These are phyloP conservation scores for Plasmopara halstedii DNA, from an alignment of 352 stramenopile species.

Conservation along the genomic window DNA sequence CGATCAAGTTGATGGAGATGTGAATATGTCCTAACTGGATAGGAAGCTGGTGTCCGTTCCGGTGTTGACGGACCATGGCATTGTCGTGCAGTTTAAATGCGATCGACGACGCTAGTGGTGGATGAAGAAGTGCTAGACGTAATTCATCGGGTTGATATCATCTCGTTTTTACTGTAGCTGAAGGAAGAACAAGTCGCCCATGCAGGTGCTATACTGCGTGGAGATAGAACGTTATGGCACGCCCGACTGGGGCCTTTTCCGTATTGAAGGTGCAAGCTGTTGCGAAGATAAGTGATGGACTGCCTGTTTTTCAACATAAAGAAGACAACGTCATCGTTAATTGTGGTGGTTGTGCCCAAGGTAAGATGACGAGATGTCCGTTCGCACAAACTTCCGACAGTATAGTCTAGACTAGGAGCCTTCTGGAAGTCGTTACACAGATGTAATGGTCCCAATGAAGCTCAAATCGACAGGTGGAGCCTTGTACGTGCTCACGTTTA, in stretches of 20 bases:
- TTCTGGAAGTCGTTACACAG: background rate
- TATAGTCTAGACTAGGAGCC: background rate
- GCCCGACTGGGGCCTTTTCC: too few relatives aligned
- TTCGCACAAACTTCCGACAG: background rate
- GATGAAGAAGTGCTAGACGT: too few relatives aligned
- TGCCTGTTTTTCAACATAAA: background rate
- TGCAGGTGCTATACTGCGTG: too few relatives aligned
- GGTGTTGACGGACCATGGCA: background rate
- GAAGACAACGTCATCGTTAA: too few relatives aligned
- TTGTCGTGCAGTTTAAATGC: too few relatives aligned
- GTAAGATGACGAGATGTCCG: background rate
- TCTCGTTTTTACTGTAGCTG: too few relatives aligned
- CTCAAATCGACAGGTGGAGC: background rate
- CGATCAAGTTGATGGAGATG: background rate
- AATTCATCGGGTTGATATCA: too few relatives aligned
- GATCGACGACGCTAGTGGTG: too few relatives aligned
- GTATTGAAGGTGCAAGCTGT: background rate
- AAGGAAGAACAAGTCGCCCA: too few relatives aligned
- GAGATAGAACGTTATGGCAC: too few relatives aligned
- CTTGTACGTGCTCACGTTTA: background rate
- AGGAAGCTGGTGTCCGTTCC: background rate
- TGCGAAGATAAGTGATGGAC: background rate
- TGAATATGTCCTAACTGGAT: background rate
- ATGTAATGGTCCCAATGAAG: background rate
- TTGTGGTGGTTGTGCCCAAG: background rate